phyloP scores from a whole-genome alignment of 1,139 yeast species.

The Pichia inconspicua region DNA sequence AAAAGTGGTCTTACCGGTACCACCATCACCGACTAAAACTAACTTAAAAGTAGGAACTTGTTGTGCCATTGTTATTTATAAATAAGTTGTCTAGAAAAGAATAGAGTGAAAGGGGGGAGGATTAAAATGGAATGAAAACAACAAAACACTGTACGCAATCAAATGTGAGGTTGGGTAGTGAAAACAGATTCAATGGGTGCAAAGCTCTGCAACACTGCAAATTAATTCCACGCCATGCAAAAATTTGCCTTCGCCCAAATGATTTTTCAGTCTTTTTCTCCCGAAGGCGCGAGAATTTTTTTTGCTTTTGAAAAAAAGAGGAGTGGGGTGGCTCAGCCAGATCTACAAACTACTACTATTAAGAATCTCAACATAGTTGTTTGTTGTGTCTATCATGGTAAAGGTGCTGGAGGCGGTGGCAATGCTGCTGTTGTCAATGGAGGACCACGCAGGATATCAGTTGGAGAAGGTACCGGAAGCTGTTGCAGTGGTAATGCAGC shows the following conservation, averaged over 20 bases:
- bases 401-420: background rate
- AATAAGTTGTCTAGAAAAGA: background rate
- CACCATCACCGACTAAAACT: slow-evolving; percentile 99
- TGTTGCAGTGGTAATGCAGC: background rate
- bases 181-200: background rate
- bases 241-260: background rate
- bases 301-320: background rate
- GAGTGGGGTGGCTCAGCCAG: background rate
- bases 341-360: no score
- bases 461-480: background rate
- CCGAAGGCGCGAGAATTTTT: no score
- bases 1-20: slow-evolving; percentile 99
- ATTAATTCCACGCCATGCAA: background rate
- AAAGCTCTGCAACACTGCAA: no score
- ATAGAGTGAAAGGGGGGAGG: background rate
- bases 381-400: no score
- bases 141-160: background rate
- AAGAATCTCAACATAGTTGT: no score
- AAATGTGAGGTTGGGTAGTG: background rate
- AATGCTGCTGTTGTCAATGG: background rate
- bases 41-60: slow-evolving; percentile 97
- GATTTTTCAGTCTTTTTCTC: no score
- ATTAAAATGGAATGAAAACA: background rate
- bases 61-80: slow-evolving; percentile 35
- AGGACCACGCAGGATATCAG: no score